Base-by-base conservation (phyloP, 352 stramenopile species). In the Phytophthora syringae region DNA sequence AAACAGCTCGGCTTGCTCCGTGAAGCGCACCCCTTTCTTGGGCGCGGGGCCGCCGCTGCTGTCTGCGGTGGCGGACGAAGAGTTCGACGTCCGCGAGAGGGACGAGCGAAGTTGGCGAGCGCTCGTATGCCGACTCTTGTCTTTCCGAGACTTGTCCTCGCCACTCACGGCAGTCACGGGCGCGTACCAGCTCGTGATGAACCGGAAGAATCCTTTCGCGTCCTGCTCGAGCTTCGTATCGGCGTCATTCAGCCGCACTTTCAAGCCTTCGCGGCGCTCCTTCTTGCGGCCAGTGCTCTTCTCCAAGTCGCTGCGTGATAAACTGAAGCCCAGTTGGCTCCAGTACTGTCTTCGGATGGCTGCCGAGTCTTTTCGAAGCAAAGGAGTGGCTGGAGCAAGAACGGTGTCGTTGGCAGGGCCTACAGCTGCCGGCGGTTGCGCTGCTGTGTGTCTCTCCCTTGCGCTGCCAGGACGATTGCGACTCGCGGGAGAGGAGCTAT, bases 271-370 rank as follows among this genome's bases (percentile, higher is more conserved):
- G 7, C 79, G 79, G 9, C 86, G 84, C 44, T 89, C 70, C 12
- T 78, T 82, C 32, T 82, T 86, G 28, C 73, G 74, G 9, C 82
- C 82, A 0, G 83, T 93, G 32, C 82, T 89, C 51, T 90, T 88
- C 64, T 94, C 86, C 22, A 96, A 60, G 55, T 96, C 86, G 24
- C 80, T 85, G n/a, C 82, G 84, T 10, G 86, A 92, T 22, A 91
- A 47, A 72, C 77, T 93, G 34, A 96, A 83, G 27, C 88, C 88
- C 10, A 96, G 65, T 59, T 96, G 86, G 54, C 77, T 95, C 88
- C 83, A 93, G 64, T 96, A 96, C 64, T 94, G 82, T 64, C 90
- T 82, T 37, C 88, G 84, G 51, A 96, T 93, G 4, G 85, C 84
- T 61, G 90, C 89, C 20, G 82, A 90, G 67, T 96, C 88, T 54